Percentiles rank a stretch among this genome's conserved stretches.
Evolutionary conservation across 306 rosid genomes (phyloP).

Genomic region (Sesbania bispinosa): DNA sequence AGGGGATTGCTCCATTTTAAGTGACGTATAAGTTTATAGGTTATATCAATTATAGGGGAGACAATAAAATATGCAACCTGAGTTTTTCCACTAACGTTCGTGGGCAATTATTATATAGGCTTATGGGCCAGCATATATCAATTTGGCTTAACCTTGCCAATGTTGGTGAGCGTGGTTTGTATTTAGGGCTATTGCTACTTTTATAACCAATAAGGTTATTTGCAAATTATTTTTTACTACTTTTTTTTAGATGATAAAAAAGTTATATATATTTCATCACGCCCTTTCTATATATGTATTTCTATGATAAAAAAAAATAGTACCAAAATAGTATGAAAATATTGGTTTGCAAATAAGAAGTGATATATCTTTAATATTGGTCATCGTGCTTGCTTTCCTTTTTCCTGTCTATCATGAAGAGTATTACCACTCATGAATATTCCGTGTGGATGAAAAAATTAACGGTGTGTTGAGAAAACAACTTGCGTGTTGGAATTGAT

Average conservation of each 20-base stretch:
- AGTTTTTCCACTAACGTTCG: constrained; percentile 80
- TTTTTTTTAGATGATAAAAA: neutral
- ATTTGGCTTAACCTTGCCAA: constrained; percentile 31
- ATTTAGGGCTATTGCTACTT: too few species aligned
- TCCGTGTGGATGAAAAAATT: too few species aligned
- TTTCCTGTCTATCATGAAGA: neutral
- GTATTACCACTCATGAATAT: too few species aligned
- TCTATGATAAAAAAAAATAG: neutral
- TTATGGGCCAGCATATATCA: constrained; percentile 47
- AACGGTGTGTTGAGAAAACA: too few species aligned
- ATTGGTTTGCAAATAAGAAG: too few species aligned
- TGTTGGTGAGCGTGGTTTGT: constrained; percentile 21
- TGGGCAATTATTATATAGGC: constrained; percentile 67
- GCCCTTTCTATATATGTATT: neutral
- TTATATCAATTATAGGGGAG: constrained; percentile 52
- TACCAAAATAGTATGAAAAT: neutral
- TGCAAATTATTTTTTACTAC: neutral
- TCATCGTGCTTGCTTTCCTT: neutral
- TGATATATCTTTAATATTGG: too few species aligned
- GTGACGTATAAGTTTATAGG: constrained; percentile 60
- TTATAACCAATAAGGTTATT: neutral
- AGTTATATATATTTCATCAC: neutral
- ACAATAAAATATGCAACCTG: constrained; percentile 74
- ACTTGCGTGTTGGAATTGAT: too few species aligned
- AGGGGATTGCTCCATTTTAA: constrained; percentile 33